Evolutionary conservation across 352 stramenopile genomes (phyloP).

Genomic region (Pythium brassicae): DNA sequence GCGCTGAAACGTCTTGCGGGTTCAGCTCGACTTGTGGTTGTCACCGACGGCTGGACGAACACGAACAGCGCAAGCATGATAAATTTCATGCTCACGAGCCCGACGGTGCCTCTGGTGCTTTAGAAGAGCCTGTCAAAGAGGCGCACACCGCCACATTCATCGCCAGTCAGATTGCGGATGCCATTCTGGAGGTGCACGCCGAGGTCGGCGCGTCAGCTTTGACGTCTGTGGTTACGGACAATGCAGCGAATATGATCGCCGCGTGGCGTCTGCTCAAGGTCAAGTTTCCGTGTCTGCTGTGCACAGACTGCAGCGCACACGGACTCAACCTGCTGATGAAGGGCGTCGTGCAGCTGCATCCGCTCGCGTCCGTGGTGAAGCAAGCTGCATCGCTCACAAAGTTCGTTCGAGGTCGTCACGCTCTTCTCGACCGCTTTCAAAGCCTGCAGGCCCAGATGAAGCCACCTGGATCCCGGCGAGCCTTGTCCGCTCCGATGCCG

Average conservation of each 20-base stretch:
- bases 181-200: no score
- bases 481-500: no score
- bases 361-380: not conserved
- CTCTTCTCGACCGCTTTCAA: constrained; percentile 7
- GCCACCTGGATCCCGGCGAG: no score
- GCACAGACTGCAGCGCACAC: not conserved
- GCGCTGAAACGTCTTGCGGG: not conserved
- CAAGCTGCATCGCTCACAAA: not conserved
- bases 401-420: constrained; percentile 6
- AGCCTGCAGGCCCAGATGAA: not conserved
- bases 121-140: no score
- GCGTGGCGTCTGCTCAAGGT: no score
- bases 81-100: constrained; percentile 12
- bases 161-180: no score
- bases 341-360: not conserved
- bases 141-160: no score
- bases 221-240: no score
- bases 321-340: not conserved
- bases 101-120: constrained; percentile 1
- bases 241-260: no score
- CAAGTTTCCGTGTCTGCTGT: not conserved
- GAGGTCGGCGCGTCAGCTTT: no score
- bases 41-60: constrained; percentile 14
- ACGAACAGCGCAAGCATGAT: constrained; percentile 16
- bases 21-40: constrained; percentile 4